Percentiles rank a stretch among this genome's conserved stretches.
Evolutionary conservation across 2,329 filamentous ascomycete species (phyloP).

Genomic region (Parasarocladium wereldwijsianum): DNA sequence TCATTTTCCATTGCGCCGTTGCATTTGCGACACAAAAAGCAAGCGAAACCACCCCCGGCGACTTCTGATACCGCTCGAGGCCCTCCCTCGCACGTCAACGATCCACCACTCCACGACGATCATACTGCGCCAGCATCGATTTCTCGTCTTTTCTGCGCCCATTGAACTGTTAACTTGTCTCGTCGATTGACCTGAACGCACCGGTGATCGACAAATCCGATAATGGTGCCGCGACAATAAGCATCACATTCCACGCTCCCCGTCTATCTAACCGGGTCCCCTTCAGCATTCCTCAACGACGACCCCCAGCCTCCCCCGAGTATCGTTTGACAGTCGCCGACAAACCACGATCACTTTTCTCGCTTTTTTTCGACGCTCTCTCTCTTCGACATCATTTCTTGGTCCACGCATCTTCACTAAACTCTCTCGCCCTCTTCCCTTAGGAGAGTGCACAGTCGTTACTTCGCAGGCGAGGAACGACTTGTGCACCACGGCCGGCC

Average conservation of each 20-base stretch:
- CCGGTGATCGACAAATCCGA: slow-evolving; percentile 2
- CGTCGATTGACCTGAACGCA: slow-evolving; percentile 1
- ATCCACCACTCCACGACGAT: slow-evolving; percentile 4
- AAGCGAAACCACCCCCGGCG: slow-evolving; percentile 4
- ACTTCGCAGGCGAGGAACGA: slow-evolving; percentile 36
- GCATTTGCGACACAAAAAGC: too few species aligned
- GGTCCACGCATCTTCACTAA: slow-evolving; percentile 3
- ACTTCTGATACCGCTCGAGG: slow-evolving; percentile 4
- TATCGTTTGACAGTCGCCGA: too few species aligned
- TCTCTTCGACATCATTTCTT: slow-evolving; percentile 4
- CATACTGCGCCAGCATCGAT: slow-evolving; percentile 4
- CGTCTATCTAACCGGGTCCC: slow-evolving; percentile 1
- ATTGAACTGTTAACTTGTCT: slow-evolving; percentile 1
- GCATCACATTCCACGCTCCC: background rate
- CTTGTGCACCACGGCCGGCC: slow-evolving; percentile 27
- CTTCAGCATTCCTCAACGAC: background rate
- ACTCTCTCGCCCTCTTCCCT: slow-evolving; percentile 8
- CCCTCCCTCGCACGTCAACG: background rate
- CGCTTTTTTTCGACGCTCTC: too few species aligned
- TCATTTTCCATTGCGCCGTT: too few species aligned
- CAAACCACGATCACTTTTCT: too few species aligned
- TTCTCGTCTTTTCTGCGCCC: slow-evolving; percentile 1
- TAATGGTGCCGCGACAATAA: slow-evolving; percentile 1
- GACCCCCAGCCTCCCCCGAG: slow-evolving; percentile 1
- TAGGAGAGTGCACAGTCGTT: slow-evolving; percentile 21